Base-by-base conservation (phyloP, 345 rosid species). In the Euphorbia lathyris region DNA sequence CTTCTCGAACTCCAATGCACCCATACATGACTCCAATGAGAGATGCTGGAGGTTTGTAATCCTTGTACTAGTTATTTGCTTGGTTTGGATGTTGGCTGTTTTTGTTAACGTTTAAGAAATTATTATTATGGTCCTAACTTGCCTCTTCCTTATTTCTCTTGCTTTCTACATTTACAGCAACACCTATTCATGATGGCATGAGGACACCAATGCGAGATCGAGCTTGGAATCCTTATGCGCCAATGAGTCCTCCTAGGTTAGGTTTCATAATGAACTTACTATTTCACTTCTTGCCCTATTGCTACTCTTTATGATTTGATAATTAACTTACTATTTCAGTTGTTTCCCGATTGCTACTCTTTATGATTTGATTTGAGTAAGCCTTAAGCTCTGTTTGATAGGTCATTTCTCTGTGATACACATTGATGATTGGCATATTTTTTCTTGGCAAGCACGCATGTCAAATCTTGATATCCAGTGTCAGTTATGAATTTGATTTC, bases 111-210 rank as follows among this genome's bases (percentile, higher is more conserved):
- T 29, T 12, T 16, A 26, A 25, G 42, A 25, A 32, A 65, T 20
- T 8, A 60, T 30, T 10, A 17, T 14, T 52, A 34, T 42, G 20
- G 27, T 61, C 34, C 48, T 27, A 52, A 20, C 70, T 23, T 40
- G 58, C 40, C 38, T 43, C 65, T 14, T 52, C 67, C 14, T 7
- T 25, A 40, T 63, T 63, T 19, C 12, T 42, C 57, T 2, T 50
- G 5, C 40, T 58, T n/a, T n/a, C 38, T 53, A 30, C 61, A 38
- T 47, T 63, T 81, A 76, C 86, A 92, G 98, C 97, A 65, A 92
- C 98, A n/a, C 98, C 97, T 3, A 86, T 87, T 74, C 97, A 92
- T 77, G 97, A 95, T 83, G 99, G 99, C 73, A 92, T 95, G 99
- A 85, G 99, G 58, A 88, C 98, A 19, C 99, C 96, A 14, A 95